Conservation (phyloP, 768 basidiomycete species). For the Tricholoma sp. region DNA sequence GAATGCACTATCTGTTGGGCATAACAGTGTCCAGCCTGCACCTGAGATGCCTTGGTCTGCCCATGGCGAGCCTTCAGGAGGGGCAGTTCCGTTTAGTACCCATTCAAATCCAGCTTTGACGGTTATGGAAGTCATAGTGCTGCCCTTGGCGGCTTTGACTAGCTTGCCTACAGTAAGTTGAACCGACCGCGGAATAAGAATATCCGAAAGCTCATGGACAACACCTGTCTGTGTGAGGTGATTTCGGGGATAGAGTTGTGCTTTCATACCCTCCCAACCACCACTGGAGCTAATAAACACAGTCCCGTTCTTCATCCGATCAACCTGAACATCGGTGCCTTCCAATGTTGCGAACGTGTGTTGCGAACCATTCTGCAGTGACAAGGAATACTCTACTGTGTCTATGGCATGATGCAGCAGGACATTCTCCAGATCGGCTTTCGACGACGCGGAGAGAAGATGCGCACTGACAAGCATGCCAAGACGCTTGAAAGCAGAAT, state of each 20-base stretch:
- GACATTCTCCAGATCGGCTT: conserved; percentile 75
- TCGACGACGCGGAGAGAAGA: conserved; percentile 73
- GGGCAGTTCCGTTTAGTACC: conserved; percentile 81
- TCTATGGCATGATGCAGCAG: conserved; percentile 84
- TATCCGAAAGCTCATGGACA: conserved; percentile 81
- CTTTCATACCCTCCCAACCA: conserved; percentile 71
- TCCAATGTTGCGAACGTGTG: conserved; percentile 79
- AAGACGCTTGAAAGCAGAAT: conserved; percentile 82
- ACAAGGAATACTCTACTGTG: conserved; percentile 66
- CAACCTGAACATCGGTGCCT: conserved; percentile 75
- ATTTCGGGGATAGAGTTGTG: conserved; percentile 54
- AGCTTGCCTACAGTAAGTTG: conserved; percentile 87
- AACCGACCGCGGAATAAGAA: conserved; percentile 84
- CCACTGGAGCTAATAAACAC: conserved; percentile 61
- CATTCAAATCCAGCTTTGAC: conserved; percentile 84
- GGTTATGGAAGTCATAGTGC: conserved; percentile 83
- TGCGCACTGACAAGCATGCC: conserved; percentile 83
- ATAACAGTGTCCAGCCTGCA: conserved; percentile 81
- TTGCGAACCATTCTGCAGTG: conserved; percentile 57
- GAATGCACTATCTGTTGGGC: conserved; percentile 91
- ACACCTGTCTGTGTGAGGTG: conserved; percentile 85
- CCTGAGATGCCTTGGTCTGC: conserved; percentile 42
- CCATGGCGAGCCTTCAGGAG: conserved; percentile 68
- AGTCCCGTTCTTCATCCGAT: conserved; percentile 48
- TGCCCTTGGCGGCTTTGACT: conserved; percentile 80